A percentile compares a stretch with the other conserved stretches of the same genome.
phyloP scores from a whole-genome alignment of 305 asterid species.

The Solanum hybrid region DNA sequence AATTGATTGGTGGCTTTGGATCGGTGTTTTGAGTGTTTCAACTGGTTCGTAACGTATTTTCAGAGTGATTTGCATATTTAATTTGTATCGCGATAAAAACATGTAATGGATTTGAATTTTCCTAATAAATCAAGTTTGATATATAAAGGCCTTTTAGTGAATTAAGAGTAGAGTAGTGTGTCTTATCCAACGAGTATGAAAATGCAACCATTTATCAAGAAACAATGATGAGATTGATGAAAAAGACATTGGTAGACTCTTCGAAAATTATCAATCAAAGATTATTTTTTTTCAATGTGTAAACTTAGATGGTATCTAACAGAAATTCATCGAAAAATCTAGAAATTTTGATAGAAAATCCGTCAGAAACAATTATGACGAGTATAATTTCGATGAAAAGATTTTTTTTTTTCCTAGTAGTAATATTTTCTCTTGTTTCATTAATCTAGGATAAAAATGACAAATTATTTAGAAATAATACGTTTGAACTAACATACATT shows the following conservation, averaged over 20 bases:
- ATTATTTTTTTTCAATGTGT: no score
- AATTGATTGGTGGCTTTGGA: neutral
- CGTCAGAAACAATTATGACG: neutral
- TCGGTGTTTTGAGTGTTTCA: neutral
- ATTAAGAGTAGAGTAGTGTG: neutral
- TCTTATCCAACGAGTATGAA: neutral
- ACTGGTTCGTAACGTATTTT: neutral
- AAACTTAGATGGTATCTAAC: neutral
- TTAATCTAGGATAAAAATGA: neutral
- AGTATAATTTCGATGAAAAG: no score
- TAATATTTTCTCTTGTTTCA: neutral
- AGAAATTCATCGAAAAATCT: neutral
- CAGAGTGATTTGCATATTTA: neutral
- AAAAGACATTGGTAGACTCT: neutral
- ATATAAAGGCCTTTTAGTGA: neutral
- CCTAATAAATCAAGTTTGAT: neutral
- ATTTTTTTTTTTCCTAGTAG: neutral
- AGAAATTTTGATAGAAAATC: no score
- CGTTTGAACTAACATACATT: neutral
- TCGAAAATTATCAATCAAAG: neutral
- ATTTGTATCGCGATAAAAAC: neutral
- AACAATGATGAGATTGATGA: neutral
- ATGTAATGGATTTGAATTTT: neutral
- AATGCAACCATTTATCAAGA: neutral
- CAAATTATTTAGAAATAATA: neutral